These are phyloP conservation scores for Sporothrix euskadiensis DNA, from an alignment of 2,329 filamentous ascomycete species.

Conservation along the genomic window DNA sequence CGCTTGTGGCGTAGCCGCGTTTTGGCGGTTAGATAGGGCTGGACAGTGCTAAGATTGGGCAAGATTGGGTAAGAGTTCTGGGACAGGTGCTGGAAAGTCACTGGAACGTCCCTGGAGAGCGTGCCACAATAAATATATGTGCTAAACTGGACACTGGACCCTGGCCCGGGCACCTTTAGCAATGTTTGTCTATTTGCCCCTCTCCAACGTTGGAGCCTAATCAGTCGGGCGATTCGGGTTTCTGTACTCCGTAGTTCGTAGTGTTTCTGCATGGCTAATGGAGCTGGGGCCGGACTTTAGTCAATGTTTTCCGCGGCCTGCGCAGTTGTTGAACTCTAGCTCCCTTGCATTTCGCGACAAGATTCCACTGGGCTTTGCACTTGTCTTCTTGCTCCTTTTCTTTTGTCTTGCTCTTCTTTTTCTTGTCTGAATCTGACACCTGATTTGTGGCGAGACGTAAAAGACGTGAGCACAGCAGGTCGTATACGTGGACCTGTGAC, in stretches of 20 bases:
- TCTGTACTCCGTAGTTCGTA: not conserved
- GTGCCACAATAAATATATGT: not conserved
- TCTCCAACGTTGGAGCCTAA: not conserved
- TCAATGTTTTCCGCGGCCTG: not conserved
- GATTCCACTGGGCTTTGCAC: not conserved
- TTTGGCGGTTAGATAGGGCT: not conserved
- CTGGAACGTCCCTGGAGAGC: no score
- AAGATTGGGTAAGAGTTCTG: no score
- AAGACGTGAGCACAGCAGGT: not conserved
- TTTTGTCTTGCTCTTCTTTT: not conserved
- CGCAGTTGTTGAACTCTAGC: not conserved
- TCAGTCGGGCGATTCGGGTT: not conserved
- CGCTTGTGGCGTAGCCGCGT: constrained; percentile 2
- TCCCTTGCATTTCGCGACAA: not conserved
- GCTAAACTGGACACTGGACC: not conserved
- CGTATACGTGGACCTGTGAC: constrained; percentile 16
- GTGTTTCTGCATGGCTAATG: not conserved
- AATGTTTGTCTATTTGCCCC: not conserved
- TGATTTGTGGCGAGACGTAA: constrained; percentile 15
- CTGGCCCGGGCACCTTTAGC: not conserved
- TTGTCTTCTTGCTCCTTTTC: not conserved
- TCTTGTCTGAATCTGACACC: not conserved
- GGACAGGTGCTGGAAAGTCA: not conserved
- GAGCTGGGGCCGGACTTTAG: not conserved
- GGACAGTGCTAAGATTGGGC: not conserved